Evolutionary conservation across 371 early-diverging fungal genomes (phyloP), one percentile per base, ranked within the genome.

Genomic region (Parasitella parasitica): DNA sequence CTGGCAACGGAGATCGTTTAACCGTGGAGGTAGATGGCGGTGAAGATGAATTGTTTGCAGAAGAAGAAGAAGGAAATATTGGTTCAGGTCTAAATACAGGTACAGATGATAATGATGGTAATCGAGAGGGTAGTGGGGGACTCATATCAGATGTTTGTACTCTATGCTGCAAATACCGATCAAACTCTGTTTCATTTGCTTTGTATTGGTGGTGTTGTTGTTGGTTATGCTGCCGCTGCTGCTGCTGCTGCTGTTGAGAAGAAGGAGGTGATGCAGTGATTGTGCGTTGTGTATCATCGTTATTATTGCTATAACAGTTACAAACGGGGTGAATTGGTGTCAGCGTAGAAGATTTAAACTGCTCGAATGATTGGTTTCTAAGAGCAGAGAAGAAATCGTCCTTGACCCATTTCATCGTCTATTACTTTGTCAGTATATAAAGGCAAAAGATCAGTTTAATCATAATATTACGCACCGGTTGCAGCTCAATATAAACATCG

Each of bases 351-450:
- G 60, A 52, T 57, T 51, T 67, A 34, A 78, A 65, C 34, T 71
- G 63, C 26, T 73, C 64, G 59, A 75, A 73, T 15, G 73, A 66
- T 60, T 71, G 63, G 38, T 67, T 59, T 61, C 52, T 64, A 13
- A 78, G 55, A 24, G 79, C 79, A 36, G 57, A 66, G n/a, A 75
- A 71, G 52, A 73, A 78, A n/a, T 75, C 67, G n/a, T 72, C 67
- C 56, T 76, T 78, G 41, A 43, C 22, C 76, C 73, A 78, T 55
- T 72, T 73, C 39, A 75, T 39, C 5, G 77, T 77, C 77, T 77
- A 64, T n/a, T n/a, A n/a, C n/a, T n/a, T n/a, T n/a, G n/a, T n/a
- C n/a, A n/a, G n/a, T n/a, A n/a, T n/a, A n/a, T n/a, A n/a, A n/a
- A n/a, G n/a, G n/a, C n/a, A n/a, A n/a, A n/a, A n/a, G n/a, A n/a